Evolutionary conservation across 1,284 basidiomycete genomes (phyloP).

Genomic region (Somion occarium): DNA sequence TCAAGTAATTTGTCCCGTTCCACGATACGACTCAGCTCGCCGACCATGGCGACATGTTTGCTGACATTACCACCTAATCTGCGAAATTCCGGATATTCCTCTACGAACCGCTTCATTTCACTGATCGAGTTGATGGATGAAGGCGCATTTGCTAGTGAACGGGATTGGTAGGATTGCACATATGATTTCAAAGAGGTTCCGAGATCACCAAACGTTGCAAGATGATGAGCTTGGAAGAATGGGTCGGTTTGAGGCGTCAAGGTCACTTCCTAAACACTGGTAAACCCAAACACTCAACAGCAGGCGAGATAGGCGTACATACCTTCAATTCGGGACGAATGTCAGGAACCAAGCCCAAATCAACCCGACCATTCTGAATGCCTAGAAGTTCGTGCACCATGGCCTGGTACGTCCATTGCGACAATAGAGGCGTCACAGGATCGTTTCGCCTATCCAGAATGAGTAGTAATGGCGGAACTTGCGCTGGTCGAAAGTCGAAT

Average conservation of each 20-base stretch:
- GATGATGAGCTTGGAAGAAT: constrained; percentile 90
- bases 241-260: constrained; percentile 89
- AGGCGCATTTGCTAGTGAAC: constrained; percentile 74
- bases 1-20: constrained; percentile 83
- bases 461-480: constrained; percentile 70
- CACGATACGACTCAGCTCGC: constrained; percentile 90
- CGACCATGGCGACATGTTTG: constrained; percentile 96
- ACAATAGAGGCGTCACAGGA: constrained; percentile 95
- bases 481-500: constrained; percentile 76
- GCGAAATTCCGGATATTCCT: constrained; percentile 97
- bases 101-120: constrained; percentile 98
- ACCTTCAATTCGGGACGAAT: constrained; percentile 84
- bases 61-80: constrained; percentile 97
- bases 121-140: constrained; percentile 91
- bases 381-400: constrained; percentile 98
- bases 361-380: constrained; percentile 92
- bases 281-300: not conserved
- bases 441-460: constrained; percentile 93
- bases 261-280: constrained; percentile 76
- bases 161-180: constrained; percentile 91
- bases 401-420: constrained; percentile 99
- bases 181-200: constrained; percentile 92
- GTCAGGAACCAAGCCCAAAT: constrained; percentile 81
- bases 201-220: constrained; percentile 96
- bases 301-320: constrained; percentile 23